Conservation (phyloP, 2,329 filamentous ascomycete species). For the Polychaeton citri region DNA sequence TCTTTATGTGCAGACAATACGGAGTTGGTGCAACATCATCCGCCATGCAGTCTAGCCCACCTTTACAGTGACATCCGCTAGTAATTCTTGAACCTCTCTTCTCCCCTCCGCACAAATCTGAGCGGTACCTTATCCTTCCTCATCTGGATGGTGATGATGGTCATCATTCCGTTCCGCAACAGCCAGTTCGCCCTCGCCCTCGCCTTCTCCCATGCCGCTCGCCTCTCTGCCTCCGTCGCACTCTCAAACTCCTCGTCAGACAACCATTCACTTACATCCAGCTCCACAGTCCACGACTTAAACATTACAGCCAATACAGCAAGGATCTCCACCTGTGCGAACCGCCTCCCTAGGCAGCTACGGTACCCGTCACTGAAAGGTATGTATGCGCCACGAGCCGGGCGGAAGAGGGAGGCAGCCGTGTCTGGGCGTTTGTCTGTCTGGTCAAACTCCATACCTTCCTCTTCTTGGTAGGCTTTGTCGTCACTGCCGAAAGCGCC, state of each 20-base stretch:
- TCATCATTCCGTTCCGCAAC: slow-evolving; percentile 41
- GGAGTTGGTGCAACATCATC: too few relatives aligned
- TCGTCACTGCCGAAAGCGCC: slow-evolving; percentile 10
- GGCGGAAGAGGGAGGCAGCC: slow-evolving; percentile 48
- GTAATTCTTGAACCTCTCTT: slow-evolving; percentile 46
- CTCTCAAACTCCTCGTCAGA: slow-evolving; percentile 28
- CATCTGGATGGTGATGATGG: slow-evolving; percentile 62
- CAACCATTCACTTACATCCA: slow-evolving; percentile 44
- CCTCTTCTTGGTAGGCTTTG: slow-evolving; percentile 23
- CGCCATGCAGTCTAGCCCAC: too few relatives aligned
- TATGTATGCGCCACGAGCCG: slow-evolving; percentile 37
- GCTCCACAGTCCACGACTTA: slow-evolving; percentile 51
- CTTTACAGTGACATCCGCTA: too few relatives aligned
- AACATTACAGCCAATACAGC: slow-evolving; percentile 40
- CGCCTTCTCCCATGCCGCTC: slow-evolving; percentile 48
- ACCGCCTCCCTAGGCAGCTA: slow-evolving; percentile 41
- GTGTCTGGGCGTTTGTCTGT: slow-evolving; percentile 46
- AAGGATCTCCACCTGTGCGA: slow-evolving; percentile 44
- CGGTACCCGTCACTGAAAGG: slow-evolving; percentile 44
- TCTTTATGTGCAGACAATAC: too few relatives aligned
- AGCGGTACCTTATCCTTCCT: slow-evolving; percentile 50
- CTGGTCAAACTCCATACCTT: slow-evolving; percentile 34
- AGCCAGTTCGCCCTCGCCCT: slow-evolving; percentile 40
- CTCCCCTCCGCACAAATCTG: slow-evolving; percentile 53
- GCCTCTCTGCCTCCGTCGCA: slow-evolving; percentile 35